phyloP scores from a whole-genome alignment of 225 moss, liverwort and hornwort genomes.

The Ulota crispa region DNA sequence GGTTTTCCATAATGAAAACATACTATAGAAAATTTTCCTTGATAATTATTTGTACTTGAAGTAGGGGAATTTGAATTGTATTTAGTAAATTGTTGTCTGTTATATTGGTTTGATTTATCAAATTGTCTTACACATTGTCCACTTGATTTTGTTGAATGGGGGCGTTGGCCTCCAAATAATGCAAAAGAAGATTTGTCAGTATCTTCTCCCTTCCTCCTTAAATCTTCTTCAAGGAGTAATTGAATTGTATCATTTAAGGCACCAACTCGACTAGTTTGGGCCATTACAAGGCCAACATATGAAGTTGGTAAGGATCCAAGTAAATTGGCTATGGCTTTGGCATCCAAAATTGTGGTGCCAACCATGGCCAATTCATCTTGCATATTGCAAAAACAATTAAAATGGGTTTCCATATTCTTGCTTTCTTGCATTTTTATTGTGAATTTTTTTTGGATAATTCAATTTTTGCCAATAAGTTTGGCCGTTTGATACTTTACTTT shows the following conservation, averaged over 20 bases:
- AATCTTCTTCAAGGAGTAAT: too few relatives aligned
- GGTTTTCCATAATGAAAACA: too few relatives aligned
- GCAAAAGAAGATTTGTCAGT: neutral
- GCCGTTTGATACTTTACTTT: neutral
- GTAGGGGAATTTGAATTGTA: too few relatives aligned
- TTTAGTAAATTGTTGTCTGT: too few relatives aligned
- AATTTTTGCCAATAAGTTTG: neutral
- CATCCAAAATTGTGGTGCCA: neutral
- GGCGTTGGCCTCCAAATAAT: neutral
- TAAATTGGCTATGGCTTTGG: rapidly evolving
- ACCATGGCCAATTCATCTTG: neutral
- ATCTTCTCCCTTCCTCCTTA: neutral
- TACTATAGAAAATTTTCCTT: too few relatives aligned
- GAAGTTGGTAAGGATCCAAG: neutral
- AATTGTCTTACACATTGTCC: too few relatives aligned
- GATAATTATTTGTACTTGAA: too few relatives aligned
- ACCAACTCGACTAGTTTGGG: neutral
- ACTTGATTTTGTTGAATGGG: too few relatives aligned
- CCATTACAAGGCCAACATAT: neutral
- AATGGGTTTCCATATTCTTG: neutral
- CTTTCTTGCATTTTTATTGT: neutral
- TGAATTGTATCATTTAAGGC: neutral
- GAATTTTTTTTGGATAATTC: neutral
- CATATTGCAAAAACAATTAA: neutral
- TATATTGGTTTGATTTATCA: too few relatives aligned